Percentiles rank a stretch among this genome's conserved stretches.
phyloP scores from a whole-genome alignment of 2,329 filamentous ascomycete species.

The Diaporthe sp. region DNA sequence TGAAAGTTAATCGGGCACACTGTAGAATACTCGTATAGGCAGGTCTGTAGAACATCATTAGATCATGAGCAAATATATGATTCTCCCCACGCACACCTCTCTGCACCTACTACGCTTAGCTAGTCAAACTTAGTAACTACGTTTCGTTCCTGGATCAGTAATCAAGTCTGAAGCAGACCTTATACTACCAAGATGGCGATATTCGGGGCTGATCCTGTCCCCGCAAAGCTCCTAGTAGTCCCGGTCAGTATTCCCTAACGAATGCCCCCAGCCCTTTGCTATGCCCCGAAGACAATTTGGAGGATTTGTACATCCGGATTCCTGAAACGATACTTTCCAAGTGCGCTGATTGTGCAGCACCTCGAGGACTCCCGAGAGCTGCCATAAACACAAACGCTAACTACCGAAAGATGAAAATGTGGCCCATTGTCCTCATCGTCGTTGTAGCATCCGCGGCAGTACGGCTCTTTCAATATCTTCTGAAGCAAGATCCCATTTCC shows the following conservation, averaged over 20 bases:
- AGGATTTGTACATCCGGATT: neutral
- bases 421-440: neutral
- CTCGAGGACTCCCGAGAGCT: neutral
- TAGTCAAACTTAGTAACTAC: neutral
- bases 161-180: neutral
- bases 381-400: neutral
- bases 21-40: neutral
- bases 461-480: slow-evolving; percentile 1
- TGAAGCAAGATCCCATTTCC: slow-evolving; percentile 36
- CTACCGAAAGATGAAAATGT: neutral
- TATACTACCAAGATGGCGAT: neutral
- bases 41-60: neutral
- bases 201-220: neutral
- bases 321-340: neutral
- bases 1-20: neutral
- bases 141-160: neutral
- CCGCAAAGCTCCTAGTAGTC: neutral
- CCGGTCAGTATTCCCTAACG: neutral
- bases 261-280: neutral
- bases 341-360: neutral
- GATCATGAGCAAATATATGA: neutral
- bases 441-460: neutral
- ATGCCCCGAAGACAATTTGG: neutral
- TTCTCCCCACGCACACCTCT: neutral
- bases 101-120: neutral